Base-by-base conservation (phyloP, 495 filamentous ascomycete species). In the Tuber indicum region DNA sequence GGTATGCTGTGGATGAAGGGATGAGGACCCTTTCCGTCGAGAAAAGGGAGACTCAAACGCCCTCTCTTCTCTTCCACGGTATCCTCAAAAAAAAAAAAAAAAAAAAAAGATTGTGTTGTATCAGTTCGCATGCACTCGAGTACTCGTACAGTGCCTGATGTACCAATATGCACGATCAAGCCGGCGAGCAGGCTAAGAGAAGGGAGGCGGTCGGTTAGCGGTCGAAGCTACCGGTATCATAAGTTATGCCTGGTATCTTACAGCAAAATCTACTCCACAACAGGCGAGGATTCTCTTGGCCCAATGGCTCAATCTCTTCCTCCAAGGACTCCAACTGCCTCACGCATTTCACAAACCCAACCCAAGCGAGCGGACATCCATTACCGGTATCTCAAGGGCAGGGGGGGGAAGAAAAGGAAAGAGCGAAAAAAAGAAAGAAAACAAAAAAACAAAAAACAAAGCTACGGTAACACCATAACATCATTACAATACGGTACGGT, bases 141-240 rank as follows among this genome's bases (percentile, higher is more conserved):
- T 46, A 46, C 46, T 16, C 16, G 47, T 62, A 10, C 52, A 16
- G 52, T 62, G 14, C 52, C 58, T 72, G 70, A 42, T 78, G 78
- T 66, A 5, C 39, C 39, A 41, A 41, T 41, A 78, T 47, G 78
- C 78, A 75, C 73, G 75, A 71, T 76, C 70, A 66, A 76, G 73
- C 75, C 70, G 58, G 75, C 72, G 74, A 62, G 75, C 77, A 76
- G 75, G 72, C 75, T 74, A 76, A 78, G 78, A 77, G 78, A 79
- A 43, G 77, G 26, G 26, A 66, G 79, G 77, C 78, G 77, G 78
- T 79, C 78, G 78, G 78, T 74, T 80, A 80, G 77, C 78, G 74
- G 78, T 80, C 71, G 52, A 79, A 47, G 76, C 66, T 72, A 52
- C 77, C 26, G 26, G 58, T 66, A 17, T 12, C 26, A 32, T 79